Evolutionary conservation across 805 yeast genomes (phyloP), one percentile per base, ranked within the genome.

Genomic region (Metschnikowia gruessii): DNA sequence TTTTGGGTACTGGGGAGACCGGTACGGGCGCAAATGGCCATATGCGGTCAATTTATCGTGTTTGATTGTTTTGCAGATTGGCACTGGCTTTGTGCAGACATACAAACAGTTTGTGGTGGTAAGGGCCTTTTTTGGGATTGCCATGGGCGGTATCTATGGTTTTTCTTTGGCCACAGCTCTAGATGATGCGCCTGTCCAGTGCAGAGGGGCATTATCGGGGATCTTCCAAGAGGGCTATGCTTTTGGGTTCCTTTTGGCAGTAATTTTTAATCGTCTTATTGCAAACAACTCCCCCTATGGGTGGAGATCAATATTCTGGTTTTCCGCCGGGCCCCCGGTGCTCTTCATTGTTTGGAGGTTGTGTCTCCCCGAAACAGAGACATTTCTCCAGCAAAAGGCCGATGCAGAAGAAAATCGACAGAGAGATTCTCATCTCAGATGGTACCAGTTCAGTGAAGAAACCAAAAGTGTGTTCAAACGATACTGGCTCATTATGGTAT

Each of bases 161-260:
- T 76, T 80, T 48, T 77, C 82, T 30, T 76, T 83, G 21, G 84
- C 85, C 9, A 79, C 83, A 5, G 82, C 89, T 7, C 70, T 85
- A 28, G 87, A 82, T 53, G 85, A 83, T 56, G 74, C 81, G 41
- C 88, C 88, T 1, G 61, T 61, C 2, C 68, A 64, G 24, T 80
- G 84, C 29, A 69, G 79, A 64, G 84, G 87, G 38, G 70, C 82
- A 47, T 64, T 83, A 40, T 76, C 83, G 30, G 88, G 87, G 40
- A 63, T 86, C 35, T 79, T 88, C 60, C 95, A 87, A 65, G 85
- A 87, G 62, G 95, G 95, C 50, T 88, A 83, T 55, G 83, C 86
- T 0, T 74, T 83, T 40, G 90, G 90, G 19, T 83, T 82, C 55
- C 65, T 83, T 21, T 59, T 83, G 49, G 87, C 82, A 5, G 86